Evolutionary conservation across 1,139 yeast genomes (phyloP), one percentile per base, ranked within the genome.

Genomic region (Pichia sp.): DNA sequence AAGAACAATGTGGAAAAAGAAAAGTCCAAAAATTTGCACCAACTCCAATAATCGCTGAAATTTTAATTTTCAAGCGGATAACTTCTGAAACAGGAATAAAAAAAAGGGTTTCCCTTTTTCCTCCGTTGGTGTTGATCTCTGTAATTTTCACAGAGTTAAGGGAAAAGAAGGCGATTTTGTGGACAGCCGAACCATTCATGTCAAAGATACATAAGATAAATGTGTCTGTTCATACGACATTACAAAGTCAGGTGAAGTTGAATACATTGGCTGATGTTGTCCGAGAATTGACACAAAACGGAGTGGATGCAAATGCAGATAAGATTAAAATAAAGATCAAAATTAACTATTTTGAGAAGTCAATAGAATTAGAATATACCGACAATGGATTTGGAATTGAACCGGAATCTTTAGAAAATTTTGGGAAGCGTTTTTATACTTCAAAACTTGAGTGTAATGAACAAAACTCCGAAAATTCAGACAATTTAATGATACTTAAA

Each of bases 341-440:
- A 50, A 28, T 46, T 78, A 79, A 31, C 75, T 78, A 2, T 57
- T 2, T 60, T 68, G 38, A 32, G 26, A 25, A 83, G 79, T 15
- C 22, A 5, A 33, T 23, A 54, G 74, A 35, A 70, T 69, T 57
- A 50, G 77, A 46, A 62, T 84, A 22, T 76, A 71, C 72, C 1
- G 97, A 91, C 57, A 74, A 89, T 57, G 98, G 97, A 0, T 40
- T 54, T 1, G 97, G 97, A 0, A 80, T 89, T n/a, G 56, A 61
- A 27, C 66, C 51, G 4, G 68, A 67, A 0, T 89, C 84, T 44
- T 56, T 86, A 37, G 68, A 68, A 1, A 56, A 75, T 22, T 65
- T 82, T 8, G 83, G 95, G 38, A 70, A 74, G 43, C 62, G 85
- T 23, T 74, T 79, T 57, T 75, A 80, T 36, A 86, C 96, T 0